Evolutionary conservation across 2,329 filamentous ascomycete genomes (phyloP).

Genomic region (Pseudocercospora pini-densiflorae): DNA sequence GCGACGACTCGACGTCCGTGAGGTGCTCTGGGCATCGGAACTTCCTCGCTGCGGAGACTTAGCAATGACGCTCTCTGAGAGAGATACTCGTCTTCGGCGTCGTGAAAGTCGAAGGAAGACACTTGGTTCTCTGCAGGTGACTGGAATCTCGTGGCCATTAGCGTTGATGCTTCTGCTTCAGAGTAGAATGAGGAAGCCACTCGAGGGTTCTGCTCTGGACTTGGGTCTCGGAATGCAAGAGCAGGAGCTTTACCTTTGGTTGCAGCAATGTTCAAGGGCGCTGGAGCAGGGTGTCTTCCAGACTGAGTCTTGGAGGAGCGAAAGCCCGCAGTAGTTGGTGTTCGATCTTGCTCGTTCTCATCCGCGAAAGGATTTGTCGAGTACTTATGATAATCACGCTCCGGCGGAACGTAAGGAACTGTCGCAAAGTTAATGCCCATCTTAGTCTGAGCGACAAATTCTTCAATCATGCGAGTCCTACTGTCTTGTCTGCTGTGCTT

Average conservation of each 20-base stretch:
- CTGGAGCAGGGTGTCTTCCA: not conserved
- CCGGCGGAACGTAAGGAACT: not conserved
- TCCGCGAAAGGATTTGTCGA: constrained; percentile 8
- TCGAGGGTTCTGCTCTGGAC: not conserved
- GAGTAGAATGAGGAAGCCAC: not conserved
- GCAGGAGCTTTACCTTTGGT: not conserved
- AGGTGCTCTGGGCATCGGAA: not conserved
- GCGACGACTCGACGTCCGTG: not conserved
- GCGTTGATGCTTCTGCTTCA: too few relatives aligned
- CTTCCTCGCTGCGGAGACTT: not conserved
- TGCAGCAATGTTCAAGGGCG: not conserved
- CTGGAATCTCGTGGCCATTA: not conserved
- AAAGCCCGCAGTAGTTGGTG: not conserved
- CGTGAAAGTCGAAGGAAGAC: not conserved
- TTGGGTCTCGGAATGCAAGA: not conserved
- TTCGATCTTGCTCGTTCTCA: not conserved
- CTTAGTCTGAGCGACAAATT: not conserved
- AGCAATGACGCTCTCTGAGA: not conserved
- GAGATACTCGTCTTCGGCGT: not conserved
- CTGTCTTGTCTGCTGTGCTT: not conserved
- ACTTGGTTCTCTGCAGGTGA: not conserved
- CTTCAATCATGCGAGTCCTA: not conserved
- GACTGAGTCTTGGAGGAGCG: not conserved
- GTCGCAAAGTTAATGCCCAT: not conserved
- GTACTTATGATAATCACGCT: not conserved